Evolutionary conservation across 805 yeast genomes (phyloP).

Genomic region (Naumovozyma castellii): DNA sequence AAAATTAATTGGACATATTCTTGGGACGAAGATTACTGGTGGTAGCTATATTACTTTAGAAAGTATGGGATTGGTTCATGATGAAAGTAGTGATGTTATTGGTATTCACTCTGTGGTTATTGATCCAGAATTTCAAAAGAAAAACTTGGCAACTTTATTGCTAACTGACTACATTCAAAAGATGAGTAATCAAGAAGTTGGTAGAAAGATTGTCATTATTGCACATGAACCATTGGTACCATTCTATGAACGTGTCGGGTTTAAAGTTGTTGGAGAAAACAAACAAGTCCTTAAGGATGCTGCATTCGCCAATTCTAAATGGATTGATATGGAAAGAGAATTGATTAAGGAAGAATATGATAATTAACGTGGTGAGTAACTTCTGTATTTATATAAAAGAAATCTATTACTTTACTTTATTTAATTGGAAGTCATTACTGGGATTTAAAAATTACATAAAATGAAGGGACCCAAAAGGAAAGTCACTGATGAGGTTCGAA

Average conservation of each 20-base stretch:
- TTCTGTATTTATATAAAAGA: too few species aligned
- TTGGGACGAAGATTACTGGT: conserved; percentile 57
- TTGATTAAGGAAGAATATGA: conserved; percentile 30
- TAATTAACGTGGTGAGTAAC: conserved; percentile 7
- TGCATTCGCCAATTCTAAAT: conserved; percentile 22
- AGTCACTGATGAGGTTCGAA: too few species aligned
- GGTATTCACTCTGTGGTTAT: conserved; percentile 80
- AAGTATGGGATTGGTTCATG: conserved; percentile 37
- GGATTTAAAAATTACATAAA: too few species aligned
- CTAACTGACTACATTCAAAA: conserved; percentile 87
- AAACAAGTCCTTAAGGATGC: conserved; percentile 23
- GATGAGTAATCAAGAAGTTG: conserved; percentile 77
- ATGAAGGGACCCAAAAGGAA: too few species aligned
- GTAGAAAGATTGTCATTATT: conserved; percentile 63
- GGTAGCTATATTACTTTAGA: conserved; percentile 21
- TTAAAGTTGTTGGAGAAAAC: conserved; percentile 55
- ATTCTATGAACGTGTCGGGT: conserved; percentile 78
- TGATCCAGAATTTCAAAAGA: conserved; percentile 67
- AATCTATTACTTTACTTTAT: too few species aligned
- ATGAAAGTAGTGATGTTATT: conserved; percentile 61
- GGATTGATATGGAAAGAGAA: conserved; percentile 32
- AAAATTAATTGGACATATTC: conserved; percentile 66
- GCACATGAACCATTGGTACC: conserved; percentile 61
- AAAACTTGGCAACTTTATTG: conserved; percentile 72
- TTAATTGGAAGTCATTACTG: too few species aligned